Evolutionary conservation across 2,329 filamentous ascomycete species (phyloP), one percentile per base, ranked within the genome.

Genomic region (Ophiostoma triangulosporum): DNA sequence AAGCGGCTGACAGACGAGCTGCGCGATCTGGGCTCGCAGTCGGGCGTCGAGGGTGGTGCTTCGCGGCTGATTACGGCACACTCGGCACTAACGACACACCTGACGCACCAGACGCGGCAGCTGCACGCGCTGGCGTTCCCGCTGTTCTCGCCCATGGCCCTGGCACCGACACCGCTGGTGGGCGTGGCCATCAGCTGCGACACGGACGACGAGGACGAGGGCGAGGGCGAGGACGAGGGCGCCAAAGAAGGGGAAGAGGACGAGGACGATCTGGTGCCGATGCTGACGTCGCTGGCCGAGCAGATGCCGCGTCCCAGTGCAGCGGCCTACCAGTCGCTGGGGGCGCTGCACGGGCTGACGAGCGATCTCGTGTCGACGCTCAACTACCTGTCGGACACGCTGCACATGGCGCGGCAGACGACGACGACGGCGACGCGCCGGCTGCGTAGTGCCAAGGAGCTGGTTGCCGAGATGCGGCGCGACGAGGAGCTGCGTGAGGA

Each of bases 331-430:
- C 74, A 76, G 60, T 86, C 85, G 9, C 70, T 90, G 46, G 75
- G 81, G 55, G 76, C 79, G 22, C 74, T 91, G 51, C 83, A 88
- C 64, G 74, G 78, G 6, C 74, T 87, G 58, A 90, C 86, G 0
- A 73, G 78, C 26, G 85, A 89, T 57, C 71, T 91, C 27, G 79
- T 91, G 8, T 79, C 88, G 62, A 87, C 88, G 6, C 77, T 98
- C 48, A 88, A 88, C 61, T 85, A 88, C 60, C 74, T 98, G 4
- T 88, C 87, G 6, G 93, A 98, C 65, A 90, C 88, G 3, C 74
- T 98, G 32, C 91, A 97, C 68, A 95, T 97, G 84, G 89, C 86
- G 31, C 83, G 88, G 12, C 91, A 97, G 68, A 86, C 87, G 1
- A 93, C 88, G 0, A 85, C 82, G 3, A 84, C 85, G 9, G 93